Conservation (phyloP, 1,284 basidiomycete species). For the Ganoderma multipileum region DNA sequence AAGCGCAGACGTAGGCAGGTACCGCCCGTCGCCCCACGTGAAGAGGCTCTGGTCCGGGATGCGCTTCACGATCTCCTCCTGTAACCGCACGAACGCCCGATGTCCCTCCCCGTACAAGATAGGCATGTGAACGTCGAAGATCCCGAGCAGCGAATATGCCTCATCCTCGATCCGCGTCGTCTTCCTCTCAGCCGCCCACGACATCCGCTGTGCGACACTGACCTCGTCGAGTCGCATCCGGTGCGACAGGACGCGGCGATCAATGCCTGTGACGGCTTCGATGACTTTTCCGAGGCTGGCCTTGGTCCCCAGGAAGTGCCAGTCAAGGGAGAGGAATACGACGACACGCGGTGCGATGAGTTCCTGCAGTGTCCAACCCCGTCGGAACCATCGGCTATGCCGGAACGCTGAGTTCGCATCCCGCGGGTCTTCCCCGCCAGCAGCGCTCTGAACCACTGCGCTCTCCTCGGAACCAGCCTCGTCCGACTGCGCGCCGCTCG, state of each 20-base stretch:
- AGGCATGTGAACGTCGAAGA: constrained; percentile 18
- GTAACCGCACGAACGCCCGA: constrained; percentile 11
- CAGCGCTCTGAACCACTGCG: no score
- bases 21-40: constrained; percentile 11
- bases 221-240: constrained; percentile 1
- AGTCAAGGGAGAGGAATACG: constrained; percentile 9
- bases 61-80: constrained; percentile 16
- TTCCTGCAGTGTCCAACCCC: constrained; percentile 20
- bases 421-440: neutral
- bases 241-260: neutral
- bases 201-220: constrained; percentile 13
- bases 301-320: constrained; percentile 16
- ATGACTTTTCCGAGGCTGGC: neutral
- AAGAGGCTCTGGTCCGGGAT: constrained; percentile 19
- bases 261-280: constrained; percentile 7
- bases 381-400: constrained; percentile 15
- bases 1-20: neutral
- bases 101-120: constrained; percentile 12
- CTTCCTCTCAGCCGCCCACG: constrained; percentile 12
- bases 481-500: neutral
- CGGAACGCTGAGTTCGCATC: constrained; percentile 2
- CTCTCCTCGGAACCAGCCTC: no score
- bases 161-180: constrained; percentile 14
- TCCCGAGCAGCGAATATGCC: constrained; percentile 17
- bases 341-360: constrained; percentile 15